Percentiles rank a stretch among this genome's conserved stretches.
phyloP scores from a whole-genome alignment of 2,329 filamentous ascomycete genomes.

The Sarocladium brachiariae region DNA sequence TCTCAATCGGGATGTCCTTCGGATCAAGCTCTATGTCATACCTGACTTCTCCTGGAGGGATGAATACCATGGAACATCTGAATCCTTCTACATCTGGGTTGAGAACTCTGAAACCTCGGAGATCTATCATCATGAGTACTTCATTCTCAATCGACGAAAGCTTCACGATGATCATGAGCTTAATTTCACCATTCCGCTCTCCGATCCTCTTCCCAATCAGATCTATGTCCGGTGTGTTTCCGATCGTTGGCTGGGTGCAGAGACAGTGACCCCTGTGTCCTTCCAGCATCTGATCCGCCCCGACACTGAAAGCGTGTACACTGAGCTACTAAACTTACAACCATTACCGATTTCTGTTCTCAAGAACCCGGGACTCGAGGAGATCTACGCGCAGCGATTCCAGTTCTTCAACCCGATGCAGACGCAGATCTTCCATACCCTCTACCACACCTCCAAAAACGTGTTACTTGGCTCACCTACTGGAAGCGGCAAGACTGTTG shows the following conservation, averaged over 20 bases:
- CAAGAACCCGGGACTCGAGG: constrained; percentile 80
- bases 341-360: constrained; percentile 81
- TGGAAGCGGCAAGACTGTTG: constrained; percentile 94
- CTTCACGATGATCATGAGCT: constrained; percentile 94
- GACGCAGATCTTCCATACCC: constrained; percentile 93
- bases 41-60: constrained; percentile 96
- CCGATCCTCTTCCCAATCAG: constrained; percentile 87
- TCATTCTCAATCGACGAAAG: constrained; percentile 85
- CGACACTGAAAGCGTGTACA: constrained; percentile 96
- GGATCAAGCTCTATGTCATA: constrained; percentile 79
- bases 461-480: constrained; percentile 93
- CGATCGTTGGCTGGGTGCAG: constrained; percentile 92
- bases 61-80: constrained; percentile 83
- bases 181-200: constrained; percentile 92
- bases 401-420: constrained; percentile 99
- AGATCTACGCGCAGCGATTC: constrained; percentile 82
- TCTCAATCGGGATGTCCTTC: constrained; percentile 85
- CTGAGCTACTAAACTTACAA: constrained; percentile 85
- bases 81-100: constrained; percentile 98
- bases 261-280: constrained; percentile 90
- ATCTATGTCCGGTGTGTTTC: constrained; percentile 94
- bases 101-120: constrained; percentile 97
- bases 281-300: constrained; percentile 97
- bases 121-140: constrained; percentile 96
- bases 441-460: constrained; percentile 89